A percentile compares a stretch with the other conserved stretches of the same genome.
phyloP scores from a whole-genome alignment of 1,284 basidiomycete species.

The Butyriboletus pseudospeciosus region DNA sequence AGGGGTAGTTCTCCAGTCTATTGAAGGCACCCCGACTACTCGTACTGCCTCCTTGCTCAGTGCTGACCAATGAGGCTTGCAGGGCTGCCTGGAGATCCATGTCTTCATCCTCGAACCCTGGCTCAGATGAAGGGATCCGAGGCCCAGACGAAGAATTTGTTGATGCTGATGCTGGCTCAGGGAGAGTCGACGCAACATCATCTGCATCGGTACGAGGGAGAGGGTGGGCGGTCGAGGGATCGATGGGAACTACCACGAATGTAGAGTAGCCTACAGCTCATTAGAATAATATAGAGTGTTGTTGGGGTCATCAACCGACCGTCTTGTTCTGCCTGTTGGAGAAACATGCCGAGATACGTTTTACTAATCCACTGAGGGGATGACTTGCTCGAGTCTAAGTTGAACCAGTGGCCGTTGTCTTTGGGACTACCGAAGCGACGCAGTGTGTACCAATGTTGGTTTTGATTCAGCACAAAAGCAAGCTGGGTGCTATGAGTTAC shows the following conservation, averaged over 20 bases:
- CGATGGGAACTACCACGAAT: slow-evolving; percentile 66
- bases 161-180: slow-evolving; percentile 43
- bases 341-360: slow-evolving; percentile 79
- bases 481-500: slow-evolving; percentile 60
- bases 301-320: slow-evolving; percentile 41
- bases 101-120: slow-evolving; percentile 76
- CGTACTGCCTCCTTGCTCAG: neutral
- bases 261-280: slow-evolving; percentile 74
- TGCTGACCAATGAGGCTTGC: slow-evolving; percentile 64
- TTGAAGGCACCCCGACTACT: slow-evolving; percentile 6
- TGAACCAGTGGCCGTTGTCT: slow-evolving; percentile 79
- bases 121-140: slow-evolving; percentile 21
- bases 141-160: slow-evolving; percentile 11
- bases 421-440: slow-evolving; percentile 67
- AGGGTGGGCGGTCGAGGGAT: slow-evolving; percentile 44
- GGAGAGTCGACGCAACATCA: slow-evolving; percentile 55
- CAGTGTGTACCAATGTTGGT: slow-evolving; percentile 86
- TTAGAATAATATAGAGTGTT: neutral
- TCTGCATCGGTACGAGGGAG: slow-evolving; percentile 66
- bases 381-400: slow-evolving; percentile 76
- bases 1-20: slow-evolving; percentile 21
- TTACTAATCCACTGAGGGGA: slow-evolving; percentile 80
- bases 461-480: slow-evolving; percentile 84
- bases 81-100: slow-evolving; percentile 81
- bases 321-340: slow-evolving; percentile 83